Evolutionary conservation across 176 grass and related monocot genomes (phyloP).

Genomic region (Puccinellia tenuiflora): DNA sequence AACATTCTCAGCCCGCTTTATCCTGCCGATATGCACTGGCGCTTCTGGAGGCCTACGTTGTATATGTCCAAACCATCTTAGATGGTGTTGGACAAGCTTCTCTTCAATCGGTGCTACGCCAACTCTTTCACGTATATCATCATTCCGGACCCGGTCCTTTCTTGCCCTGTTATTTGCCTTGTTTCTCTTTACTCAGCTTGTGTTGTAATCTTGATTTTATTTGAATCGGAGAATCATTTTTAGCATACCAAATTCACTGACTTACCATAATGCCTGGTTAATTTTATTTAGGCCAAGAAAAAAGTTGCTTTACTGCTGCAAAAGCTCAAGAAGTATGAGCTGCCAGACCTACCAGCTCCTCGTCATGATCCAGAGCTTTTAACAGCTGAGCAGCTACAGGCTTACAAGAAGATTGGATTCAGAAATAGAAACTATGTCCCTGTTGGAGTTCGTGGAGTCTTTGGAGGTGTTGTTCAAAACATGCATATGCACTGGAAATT

Average conservation of each 20-base stretch:
- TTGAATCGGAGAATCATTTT: neutral
- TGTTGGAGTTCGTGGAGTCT: conserved; percentile 97
- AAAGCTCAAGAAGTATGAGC: conserved; percentile 95
- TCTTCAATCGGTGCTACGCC: no score
- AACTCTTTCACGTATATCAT: no score
- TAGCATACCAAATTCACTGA: neutral
- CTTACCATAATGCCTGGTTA: neutral
- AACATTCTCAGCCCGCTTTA: no score
- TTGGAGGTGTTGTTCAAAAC: conserved; percentile 99
- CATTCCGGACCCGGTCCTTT: no score
- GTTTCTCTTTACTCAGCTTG: neutral
- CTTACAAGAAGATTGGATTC: conserved; percentile 98
- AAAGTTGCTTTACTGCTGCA: conserved; percentile 89
- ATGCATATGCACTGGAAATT: conserved; percentile 99
- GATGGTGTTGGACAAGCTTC: no score
- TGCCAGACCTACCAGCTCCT: conserved; percentile 83
- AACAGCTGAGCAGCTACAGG: conserved; percentile 83
- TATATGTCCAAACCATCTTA: no score
- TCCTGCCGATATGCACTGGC: no score
- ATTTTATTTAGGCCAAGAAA: conserved; percentile 79
- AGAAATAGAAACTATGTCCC: conserved; percentile 92
- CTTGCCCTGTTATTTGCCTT: neutral
- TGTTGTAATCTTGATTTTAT: neutral
- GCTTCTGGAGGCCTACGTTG: no score
- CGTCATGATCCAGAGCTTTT: conserved; percentile 85